A percentile compares a stretch with the other conserved stretches of the same genome.
These are phyloP conservation scores for Vicia sativa DNA, from an alignment of 306 rosid genomes.

Conservation along the genomic window DNA sequence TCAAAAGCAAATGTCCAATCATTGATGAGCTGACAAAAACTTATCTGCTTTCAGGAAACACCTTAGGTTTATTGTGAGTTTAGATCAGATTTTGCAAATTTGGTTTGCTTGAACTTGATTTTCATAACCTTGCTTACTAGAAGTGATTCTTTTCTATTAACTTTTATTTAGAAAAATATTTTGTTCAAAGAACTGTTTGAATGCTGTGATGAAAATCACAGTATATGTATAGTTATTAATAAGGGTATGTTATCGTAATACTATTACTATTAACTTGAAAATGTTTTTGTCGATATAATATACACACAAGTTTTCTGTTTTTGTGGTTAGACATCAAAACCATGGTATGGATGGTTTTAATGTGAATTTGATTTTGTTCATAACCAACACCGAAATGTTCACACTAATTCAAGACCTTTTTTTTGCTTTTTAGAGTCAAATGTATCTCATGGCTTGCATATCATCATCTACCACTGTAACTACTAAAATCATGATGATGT, in stretches of 20 bases:
- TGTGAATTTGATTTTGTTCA: background rate
- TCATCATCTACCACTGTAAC: slow-evolving; percentile 13
- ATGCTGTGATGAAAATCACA: background rate
- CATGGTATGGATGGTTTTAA: background rate
- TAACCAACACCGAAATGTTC: background rate
- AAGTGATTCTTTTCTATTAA: background rate
- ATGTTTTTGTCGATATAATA: background rate
- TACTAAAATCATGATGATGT: slow-evolving; percentile 13
- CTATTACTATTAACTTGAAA: background rate
- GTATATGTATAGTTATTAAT: background rate
- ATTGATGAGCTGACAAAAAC: background rate
- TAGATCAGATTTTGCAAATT: slow-evolving; percentile 13
- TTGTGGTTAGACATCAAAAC: slow-evolving; percentile 24
- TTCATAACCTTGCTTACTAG: background rate
- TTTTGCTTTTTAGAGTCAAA: background rate
- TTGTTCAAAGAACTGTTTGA: background rate
- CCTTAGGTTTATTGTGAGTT: background rate
- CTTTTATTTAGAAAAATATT: slow-evolving; percentile 8
- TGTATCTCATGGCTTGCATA: background rate
- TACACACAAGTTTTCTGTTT: background rate
- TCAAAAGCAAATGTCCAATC: slow-evolving; percentile 1
- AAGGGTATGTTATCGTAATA: background rate
- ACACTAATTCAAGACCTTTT: slow-evolving; percentile 5
- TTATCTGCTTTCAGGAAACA: background rate
- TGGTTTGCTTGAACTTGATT: slow-evolving; percentile 12